Percentiles rank a stretch among this genome's conserved stretches.
phyloP scores from a whole-genome alignment of 495 filamentous ascomycete genomes.

The Penicillium longicatenatum region DNA sequence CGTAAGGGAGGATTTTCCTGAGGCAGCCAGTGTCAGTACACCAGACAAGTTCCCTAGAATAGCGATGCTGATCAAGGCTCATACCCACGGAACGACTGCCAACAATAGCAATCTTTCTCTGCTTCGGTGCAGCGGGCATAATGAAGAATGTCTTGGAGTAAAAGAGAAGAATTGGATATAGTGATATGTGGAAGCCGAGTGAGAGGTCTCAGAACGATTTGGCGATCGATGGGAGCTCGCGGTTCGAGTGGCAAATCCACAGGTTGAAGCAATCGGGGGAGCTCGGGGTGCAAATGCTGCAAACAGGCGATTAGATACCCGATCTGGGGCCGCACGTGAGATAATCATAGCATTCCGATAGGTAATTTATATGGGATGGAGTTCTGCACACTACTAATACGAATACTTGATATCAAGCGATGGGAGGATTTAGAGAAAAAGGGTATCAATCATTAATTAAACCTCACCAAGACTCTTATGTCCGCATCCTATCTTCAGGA shows the following conservation, averaged over 20 bases:
- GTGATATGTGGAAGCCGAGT: background rate
- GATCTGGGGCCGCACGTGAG: background rate
- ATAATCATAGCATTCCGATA: background rate
- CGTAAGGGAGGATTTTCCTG: constrained; percentile 97
- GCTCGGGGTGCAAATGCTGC: constrained; percentile 29
- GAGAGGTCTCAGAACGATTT: constrained; percentile 1
- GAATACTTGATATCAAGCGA: too few relatives aligned
- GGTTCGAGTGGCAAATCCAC: constrained; percentile 30
- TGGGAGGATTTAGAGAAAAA: too few relatives aligned
- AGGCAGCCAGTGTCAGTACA: background rate
- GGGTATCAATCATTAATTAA: background rate
- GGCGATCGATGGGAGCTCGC: constrained; percentile 3
- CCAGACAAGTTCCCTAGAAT: background rate
- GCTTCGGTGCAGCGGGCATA: constrained; percentile 86
- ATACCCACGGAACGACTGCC: constrained; percentile 96
- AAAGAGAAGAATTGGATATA: background rate
- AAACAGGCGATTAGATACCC: constrained; percentile 20
- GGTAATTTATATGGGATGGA: too few relatives aligned
- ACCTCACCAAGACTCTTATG: background rate
- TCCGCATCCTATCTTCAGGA: background rate
- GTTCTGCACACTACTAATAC: too few relatives aligned
- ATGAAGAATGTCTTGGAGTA: constrained; percentile 18
- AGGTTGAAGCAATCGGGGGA: constrained; percentile 25
- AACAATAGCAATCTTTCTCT: constrained; percentile 97
- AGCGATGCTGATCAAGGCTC: constrained; percentile 22